phyloP scores from a whole-genome alignment of 1,284 basidiomycete genomes.

The Porogramme epimiltina region DNA sequence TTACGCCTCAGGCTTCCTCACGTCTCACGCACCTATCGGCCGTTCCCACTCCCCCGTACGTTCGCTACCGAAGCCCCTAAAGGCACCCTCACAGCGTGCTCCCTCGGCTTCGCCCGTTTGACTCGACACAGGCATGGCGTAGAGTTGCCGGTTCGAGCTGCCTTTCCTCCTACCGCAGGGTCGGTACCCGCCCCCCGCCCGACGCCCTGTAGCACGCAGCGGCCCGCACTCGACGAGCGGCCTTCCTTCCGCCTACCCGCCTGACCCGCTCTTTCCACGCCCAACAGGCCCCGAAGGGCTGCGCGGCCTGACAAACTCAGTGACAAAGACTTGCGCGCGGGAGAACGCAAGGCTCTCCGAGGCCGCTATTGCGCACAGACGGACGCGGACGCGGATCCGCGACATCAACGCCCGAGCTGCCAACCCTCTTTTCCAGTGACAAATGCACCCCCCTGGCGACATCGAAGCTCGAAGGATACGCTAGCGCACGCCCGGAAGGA shows the following conservation, averaged over 20 bases:
- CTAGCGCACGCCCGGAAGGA: no score
- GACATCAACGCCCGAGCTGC: no score
- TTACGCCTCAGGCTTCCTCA: background rate
- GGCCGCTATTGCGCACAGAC: no score
- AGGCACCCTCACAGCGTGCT: background rate
- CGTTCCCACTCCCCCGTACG: conserved; percentile 7
- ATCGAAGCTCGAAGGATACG: no score
- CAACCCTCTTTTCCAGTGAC: no score
- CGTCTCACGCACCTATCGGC: conserved; percentile 13
- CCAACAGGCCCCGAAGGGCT: background rate
- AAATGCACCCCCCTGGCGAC: no score
- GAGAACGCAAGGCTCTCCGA: no score
- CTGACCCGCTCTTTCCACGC: conserved; percentile 4
- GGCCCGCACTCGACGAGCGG: background rate
- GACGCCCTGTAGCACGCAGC: background rate
- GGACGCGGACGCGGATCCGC: no score
- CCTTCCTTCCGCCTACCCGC: conserved; percentile 11
- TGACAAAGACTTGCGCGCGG: no score
- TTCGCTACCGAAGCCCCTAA: conserved; percentile 8
- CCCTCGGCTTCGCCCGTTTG: conserved; percentile 21
- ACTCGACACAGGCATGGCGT: conserved; percentile 17
- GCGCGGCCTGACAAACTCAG: conserved; percentile 4
- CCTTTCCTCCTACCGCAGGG: conserved; percentile 5
- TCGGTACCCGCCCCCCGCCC: conserved; percentile 1
- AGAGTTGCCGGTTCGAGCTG: conserved; percentile 23